These are phyloP conservation scores for Fusarium sp. DNA, from an alignment of 2,329 filamentous ascomycete genomes.

Conservation along the genomic window DNA sequence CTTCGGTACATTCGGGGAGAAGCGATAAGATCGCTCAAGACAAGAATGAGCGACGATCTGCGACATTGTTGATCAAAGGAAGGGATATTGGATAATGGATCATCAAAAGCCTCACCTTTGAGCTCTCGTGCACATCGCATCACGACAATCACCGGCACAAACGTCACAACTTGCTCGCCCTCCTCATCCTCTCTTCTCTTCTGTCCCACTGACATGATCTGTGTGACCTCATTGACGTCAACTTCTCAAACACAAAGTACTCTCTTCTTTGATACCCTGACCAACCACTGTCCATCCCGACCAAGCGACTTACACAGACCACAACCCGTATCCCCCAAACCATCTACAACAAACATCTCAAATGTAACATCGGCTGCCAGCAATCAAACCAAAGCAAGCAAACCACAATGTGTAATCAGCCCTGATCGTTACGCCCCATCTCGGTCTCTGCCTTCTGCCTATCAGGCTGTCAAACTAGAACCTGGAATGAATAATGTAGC, in stretches of 20 bases:
- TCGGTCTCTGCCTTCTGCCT: not conserved
- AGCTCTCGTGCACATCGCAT: constrained; percentile 3
- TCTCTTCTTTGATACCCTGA: not conserved
- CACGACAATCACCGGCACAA: constrained; percentile 13
- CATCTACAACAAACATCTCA: constrained; percentile 13
- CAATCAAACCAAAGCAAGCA: not conserved
- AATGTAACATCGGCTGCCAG: constrained; percentile 4
- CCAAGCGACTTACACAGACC: constrained; percentile 23
- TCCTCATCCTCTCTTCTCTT: not conserved
- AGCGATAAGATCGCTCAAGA: constrained; percentile 5
- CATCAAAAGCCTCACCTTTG: constrained; percentile 20
- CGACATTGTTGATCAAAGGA: constrained; percentile 6
- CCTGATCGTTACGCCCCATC: constrained; percentile 9
- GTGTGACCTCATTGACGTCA: constrained; percentile 18
- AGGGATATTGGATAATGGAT: constrained; percentile 11
- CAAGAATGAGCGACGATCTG: not conserved
- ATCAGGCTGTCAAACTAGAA: constrained; percentile 7
- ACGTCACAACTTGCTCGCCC: constrained; percentile 12
- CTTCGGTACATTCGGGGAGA: not conserved
- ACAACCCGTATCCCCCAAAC: not conserved
- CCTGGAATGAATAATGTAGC: constrained; percentile 8
- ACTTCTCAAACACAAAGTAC: not conserved
- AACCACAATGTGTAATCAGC: not conserved
- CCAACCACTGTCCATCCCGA: constrained; percentile 17
- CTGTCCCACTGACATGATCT: not conserved